phyloP scores from a whole-genome alignment of 1,284 basidiomycete species.

The Ceratobasidium sp. region DNA sequence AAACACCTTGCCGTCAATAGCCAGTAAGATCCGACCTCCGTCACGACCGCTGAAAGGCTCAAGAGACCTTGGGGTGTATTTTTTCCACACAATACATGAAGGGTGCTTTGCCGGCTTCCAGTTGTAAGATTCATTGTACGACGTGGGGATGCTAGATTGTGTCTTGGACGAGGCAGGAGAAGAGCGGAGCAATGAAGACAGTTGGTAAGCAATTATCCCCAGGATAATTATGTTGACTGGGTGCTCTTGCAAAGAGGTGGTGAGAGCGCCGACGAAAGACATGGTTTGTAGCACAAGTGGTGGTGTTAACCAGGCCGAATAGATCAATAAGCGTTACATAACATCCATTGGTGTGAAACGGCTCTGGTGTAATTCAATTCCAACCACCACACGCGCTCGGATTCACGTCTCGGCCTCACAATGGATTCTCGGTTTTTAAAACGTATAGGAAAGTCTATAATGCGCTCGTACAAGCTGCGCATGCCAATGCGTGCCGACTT shows the following conservation, averaged over 20 bases:
- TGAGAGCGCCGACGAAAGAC: slow-evolving; percentile 11
- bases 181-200: slow-evolving; percentile 21
- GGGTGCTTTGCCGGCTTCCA: slow-evolving; percentile 87
- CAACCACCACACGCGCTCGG: background rate
- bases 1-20: slow-evolving; percentile 89
- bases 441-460: slow-evolving; percentile 57
- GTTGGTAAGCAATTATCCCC: slow-evolving; percentile 18
- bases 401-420: background rate
- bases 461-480: slow-evolving; percentile 65
- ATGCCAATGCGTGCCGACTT: slow-evolving; percentile 71
- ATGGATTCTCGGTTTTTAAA: slow-evolving; percentile 15
- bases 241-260: slow-evolving; percentile 22
- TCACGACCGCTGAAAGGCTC: slow-evolving; percentile 73
- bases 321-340: slow-evolving; percentile 17
- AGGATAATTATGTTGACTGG: slow-evolving; percentile 24
- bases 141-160: slow-evolving; percentile 60
- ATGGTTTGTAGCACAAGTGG: slow-evolving; percentile 1
- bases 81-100: slow-evolving; percentile 76
- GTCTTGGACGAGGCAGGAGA: background rate
- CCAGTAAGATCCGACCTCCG: slow-evolving; percentile 79
- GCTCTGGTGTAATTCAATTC: background rate
- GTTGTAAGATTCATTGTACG: slow-evolving; percentile 83
- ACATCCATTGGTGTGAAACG: background rate
- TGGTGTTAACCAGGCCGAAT: background rate
- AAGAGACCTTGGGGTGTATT: slow-evolving; percentile 80